These are phyloP conservation scores for Emmonsiellopsis sp. DNA, from an alignment of 2,329 filamentous ascomycete genomes.

Conservation along the genomic window DNA sequence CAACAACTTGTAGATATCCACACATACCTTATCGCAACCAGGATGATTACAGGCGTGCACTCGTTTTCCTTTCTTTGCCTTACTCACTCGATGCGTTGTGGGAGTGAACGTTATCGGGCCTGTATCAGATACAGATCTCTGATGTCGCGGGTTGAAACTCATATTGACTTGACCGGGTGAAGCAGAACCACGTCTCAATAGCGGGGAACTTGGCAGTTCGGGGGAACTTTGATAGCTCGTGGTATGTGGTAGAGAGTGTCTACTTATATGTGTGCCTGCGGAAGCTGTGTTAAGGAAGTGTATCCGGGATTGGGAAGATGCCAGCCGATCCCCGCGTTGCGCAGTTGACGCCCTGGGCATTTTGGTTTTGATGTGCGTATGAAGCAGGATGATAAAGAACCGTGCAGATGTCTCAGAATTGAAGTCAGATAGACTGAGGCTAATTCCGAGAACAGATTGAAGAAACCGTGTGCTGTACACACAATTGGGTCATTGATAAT, in stretches of 20 bases:
- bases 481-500: neutral
- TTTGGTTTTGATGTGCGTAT: neutral
- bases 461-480: neutral
- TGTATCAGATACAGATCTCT: neutral
- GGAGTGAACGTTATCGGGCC: slow-evolving; percentile 37
- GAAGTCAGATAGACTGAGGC: neutral
- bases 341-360: neutral
- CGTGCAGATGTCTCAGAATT: slow-evolving; percentile 1
- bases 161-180: neutral
- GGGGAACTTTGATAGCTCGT: neutral
- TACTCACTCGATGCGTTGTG: slow-evolving; percentile 41
- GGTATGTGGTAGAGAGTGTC: neutral
- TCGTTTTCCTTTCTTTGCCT: slow-evolving; percentile 43
- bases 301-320: neutral
- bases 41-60: slow-evolving; percentile 40
- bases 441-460: slow-evolving; percentile 1
- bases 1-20: slow-evolving; percentile 15
- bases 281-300: neutral
- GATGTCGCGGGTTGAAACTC: neutral
- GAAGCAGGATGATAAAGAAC: neutral
- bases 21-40: slow-evolving; percentile 38
- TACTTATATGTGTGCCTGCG: slow-evolving; percentile 1
- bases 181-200: neutral
- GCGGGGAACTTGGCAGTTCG: neutral
- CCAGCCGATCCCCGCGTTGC: neutral